Evolutionary conservation across 2,329 filamentous ascomycete species (phyloP), one percentile per base, ranked within the genome.

Genomic region (Emergomyces pasteurianus): DNA sequence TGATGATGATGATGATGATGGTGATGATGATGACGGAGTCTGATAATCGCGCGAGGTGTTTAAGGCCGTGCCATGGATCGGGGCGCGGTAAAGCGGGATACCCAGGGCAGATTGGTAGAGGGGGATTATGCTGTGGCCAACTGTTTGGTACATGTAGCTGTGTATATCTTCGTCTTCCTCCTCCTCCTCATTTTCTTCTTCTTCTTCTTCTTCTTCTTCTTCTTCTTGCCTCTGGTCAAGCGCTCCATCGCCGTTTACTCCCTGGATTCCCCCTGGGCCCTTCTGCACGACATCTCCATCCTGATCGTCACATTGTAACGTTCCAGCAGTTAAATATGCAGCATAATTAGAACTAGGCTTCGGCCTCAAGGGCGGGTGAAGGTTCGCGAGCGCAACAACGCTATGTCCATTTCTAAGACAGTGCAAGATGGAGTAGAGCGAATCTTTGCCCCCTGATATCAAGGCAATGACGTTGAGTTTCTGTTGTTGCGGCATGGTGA

Each of bases 81-180:
- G 78, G 67, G 86, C 83, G 23, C 94, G 86, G 74, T 94, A 96
- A 1, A 99, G 80, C 28, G 92, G 92, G 40, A 97, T 80, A 0
- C 81, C 85, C 1, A 96, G 85, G 40, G 90, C 91, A 55, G 83
- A 74, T 63, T 86, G 86, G 72, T 96, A 97, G 18, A 96, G 81
- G 2, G 92, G 90, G 61, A 97, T 87, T 21, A 96, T 79, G 61
- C 85, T 82, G 74, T 97, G 90, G 14, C 94, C 94, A 63, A 96
- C 89, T 2, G 94, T 99, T 79, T 99, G 94, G 79, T 97, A 99
- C 94, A 99, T 99, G 85, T 94, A 97, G 77, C 92, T 96, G 75
- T 99, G 90, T 67, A 95, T 81, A 73, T 97, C 89, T 60, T 81
- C 76, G 64, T 80, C 78, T 42, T 81, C 78, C 5, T 73, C 71